Base-by-base conservation (phyloP, 805 yeast species). In the Lachancea kluyveri region DNA sequence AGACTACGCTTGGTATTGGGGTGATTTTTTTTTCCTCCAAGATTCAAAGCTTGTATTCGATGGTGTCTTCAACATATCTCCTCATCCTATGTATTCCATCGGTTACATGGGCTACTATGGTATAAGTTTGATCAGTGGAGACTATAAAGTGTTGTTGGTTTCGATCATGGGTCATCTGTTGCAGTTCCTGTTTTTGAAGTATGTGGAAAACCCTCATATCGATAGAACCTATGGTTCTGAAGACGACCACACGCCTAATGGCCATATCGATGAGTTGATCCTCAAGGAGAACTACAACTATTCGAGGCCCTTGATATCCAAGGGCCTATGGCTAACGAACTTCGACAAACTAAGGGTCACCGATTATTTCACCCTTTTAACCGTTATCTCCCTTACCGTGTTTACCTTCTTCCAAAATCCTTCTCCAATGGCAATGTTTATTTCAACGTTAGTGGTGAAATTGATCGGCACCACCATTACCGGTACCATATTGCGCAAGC, bases 1-100 rank as follows among this genome's bases (percentile, higher is more conserved):
- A 54, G 95, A 84, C 52, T 84, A 77, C 52, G 95, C 95, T 8
- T 84, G 95, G 95, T 84, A 84, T 57, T 84, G 95, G 95, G 95
- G 95, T 17, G 95, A 85, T 58, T 84, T 84, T 60, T 84, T 84
- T 68, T 84, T 84, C 60, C 82, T 81, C 52, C 74, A 72, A 41
- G 76, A 74, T 35, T 58, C 67, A 25, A 79, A 79, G 37, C 67
- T 84, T 46, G 79, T 83, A 18, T 84, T 84, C 58, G 94, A 85
- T 54, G 95, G 94, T 24, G 92, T 84, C 7, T 84, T 83, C 55
- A 90, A 84, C 56, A 70, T 84, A 68, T 84, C 87, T 10, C 95
- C 95, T 12, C 95, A 84, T 52, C 95, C 95, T 32, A 84, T 84
- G 95, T 84, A 84, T 55, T 81, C 94, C 1, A 79, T 85, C 35